Conservation (phyloP, 306 rosid genomes). For the Dryas alaskensis region DNA sequence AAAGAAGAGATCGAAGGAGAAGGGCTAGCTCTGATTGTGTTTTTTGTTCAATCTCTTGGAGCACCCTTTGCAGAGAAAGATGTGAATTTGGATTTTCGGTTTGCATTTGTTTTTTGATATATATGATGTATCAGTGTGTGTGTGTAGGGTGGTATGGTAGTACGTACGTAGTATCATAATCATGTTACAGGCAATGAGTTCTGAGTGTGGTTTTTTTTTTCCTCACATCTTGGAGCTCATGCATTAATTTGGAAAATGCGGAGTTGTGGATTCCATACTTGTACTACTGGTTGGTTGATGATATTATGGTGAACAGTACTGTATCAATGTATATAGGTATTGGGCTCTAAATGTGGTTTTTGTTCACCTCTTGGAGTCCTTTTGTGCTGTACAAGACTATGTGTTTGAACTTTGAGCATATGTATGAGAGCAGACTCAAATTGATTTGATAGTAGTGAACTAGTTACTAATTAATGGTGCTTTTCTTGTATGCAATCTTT, state of each 20-base stretch:
- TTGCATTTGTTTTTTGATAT: conserved; percentile 13
- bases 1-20: not conserved
- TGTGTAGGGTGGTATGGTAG: no score
- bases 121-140: conserved; percentile 17
- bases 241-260: not conserved
- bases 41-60: conserved; percentile 17
- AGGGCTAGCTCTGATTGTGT: conserved; percentile 22
- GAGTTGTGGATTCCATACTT: conserved; percentile 12
- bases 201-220: conserved; percentile 2
- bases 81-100: conserved; percentile 11
- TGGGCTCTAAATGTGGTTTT: conserved; percentile 8
- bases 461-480: no score
- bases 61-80: not conserved
- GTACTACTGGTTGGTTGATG: not conserved
- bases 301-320: no score
- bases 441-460: no score
- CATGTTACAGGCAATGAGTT: not conserved
- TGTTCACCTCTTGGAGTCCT: conserved; percentile 4
- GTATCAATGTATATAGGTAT: not conserved
- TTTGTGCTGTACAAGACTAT: not conserved
- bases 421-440: not conserved
- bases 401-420: not conserved
- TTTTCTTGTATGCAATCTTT: not conserved
- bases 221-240: conserved; percentile 17
- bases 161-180: not conserved